Evolutionary conservation across 768 basidiomycete genomes (phyloP), one percentile per base, ranked within the genome.

Genomic region (Antrodiella citrinella): DNA sequence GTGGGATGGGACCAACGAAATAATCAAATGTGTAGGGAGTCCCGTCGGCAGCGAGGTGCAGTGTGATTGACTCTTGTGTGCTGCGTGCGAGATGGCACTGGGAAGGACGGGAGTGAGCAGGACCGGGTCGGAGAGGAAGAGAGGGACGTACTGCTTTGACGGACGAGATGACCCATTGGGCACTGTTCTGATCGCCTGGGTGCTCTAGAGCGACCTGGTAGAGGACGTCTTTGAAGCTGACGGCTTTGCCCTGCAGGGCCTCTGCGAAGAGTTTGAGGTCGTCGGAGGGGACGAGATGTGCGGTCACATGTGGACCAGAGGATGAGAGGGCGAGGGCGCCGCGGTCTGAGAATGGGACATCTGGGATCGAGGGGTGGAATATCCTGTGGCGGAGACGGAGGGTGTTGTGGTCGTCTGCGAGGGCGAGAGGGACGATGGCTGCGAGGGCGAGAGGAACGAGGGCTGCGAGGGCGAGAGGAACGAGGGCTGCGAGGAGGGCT

Each of bases 121-220:
- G 47, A 49, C 30, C 44, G 35, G 18, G 51, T 51, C 45, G 56
- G 52, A 57, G 45, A 26, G 44, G 30, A 51, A 26, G 38, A 24
- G 30, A 45, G 35, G 20, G n/a, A 69, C 72, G 55, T 52, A 85
- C 82, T 49, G 73, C 72, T 66, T 81, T 81, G 45, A 84, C 79
- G 26, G 82, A 78, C 0, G 78, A 80, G 43, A 78, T 65, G 58
- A 74, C 74, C 75, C 79, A 82, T 54, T 72, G 71, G 51, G 73
- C 55, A 35, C 56, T 57, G 50, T 73, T 72, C 19, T 62, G 62
- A 20, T 68, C 68, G 35, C 69, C 75, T 45, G 77, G 70, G 50
- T 59, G 72, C 53, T 70, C 67, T 55, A 91, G 69, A 42, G 89
- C 84, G 43, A 91, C 66, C 67, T 91, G 87, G 65, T 90, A 90